Evolutionary conservation across 345 rosid genomes (phyloP).

Genomic region (Rhizophora apiculata): DNA sequence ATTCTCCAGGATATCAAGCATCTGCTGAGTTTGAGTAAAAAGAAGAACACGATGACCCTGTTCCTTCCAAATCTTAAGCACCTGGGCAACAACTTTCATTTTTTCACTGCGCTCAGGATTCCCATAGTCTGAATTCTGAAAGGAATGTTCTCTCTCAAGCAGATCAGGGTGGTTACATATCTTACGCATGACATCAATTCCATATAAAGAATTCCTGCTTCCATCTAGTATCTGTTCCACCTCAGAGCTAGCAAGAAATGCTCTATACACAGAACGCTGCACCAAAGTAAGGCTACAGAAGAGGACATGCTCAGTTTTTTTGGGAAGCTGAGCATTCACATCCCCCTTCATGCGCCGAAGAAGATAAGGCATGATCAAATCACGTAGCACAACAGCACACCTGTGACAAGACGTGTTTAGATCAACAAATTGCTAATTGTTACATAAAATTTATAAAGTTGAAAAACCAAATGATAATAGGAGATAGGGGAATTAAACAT

Average conservation of each 20-base stretch:
- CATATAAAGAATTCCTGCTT: conserved; percentile 72
- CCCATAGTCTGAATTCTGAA: conserved; percentile 77
- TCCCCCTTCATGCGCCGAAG: conserved; percentile 95
- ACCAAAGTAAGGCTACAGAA: conserved; percentile 93
- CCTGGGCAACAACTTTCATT: conserved; percentile 81
- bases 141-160: conserved; percentile 88
- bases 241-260: conserved; percentile 96
- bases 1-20: conserved; percentile 93
- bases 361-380: conserved; percentile 95
- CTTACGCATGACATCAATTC: conserved; percentile 99
- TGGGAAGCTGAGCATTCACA: conserved; percentile 81
- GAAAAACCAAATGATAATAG: not conserved
- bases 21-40: conserved; percentile 91
- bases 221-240: conserved; percentile 89
- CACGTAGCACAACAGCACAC: conserved; percentile 97
- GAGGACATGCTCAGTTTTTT: conserved; percentile 92
- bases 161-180: conserved; percentile 99
- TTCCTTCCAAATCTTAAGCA: conserved; percentile 85
- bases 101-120: conserved; percentile 92
- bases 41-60: conserved; percentile 93
- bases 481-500: not conserved
- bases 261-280: conserved; percentile 81
- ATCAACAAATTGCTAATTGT: not conserved
- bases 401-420: conserved; percentile 33
- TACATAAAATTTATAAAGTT: not conserved